A percentile compares a stretch with the other conserved stretches of the same genome.
phyloP scores from a whole-genome alignment of 148 eudicot genomes.

The Fagopyrum homotropicum region DNA sequence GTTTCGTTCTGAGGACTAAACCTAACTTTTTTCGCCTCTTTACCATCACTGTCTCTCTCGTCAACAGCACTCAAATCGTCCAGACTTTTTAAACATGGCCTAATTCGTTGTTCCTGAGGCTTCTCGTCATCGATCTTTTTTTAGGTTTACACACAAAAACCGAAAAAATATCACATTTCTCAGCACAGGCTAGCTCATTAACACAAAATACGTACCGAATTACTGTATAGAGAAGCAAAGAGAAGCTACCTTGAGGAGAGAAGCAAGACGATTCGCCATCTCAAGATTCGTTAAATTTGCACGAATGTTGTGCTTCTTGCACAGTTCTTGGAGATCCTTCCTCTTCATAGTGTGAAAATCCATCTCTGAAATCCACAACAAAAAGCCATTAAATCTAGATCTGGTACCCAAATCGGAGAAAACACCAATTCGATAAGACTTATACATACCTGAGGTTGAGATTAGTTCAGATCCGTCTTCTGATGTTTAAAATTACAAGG shows the following conservation, averaged over 20 bases:
- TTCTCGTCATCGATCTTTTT: constrained; percentile 15
- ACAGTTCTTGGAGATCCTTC: constrained; percentile 47
- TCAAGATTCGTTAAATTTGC: constrained; percentile 57
- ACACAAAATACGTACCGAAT: background rate
- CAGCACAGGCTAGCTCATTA: background rate
- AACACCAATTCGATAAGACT: background rate
- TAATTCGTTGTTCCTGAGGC: constrained; percentile 13
- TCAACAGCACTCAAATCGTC: constrained; percentile 20
- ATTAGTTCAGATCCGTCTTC: background rate
- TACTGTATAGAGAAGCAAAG: background rate
- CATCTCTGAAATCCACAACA: constrained; percentile 31
- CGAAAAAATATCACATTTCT: background rate
- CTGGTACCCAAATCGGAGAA: background rate
- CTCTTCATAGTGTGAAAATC: constrained; percentile 53
- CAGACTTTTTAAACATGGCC: constrained; percentile 33
- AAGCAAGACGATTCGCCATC: constrained; percentile 49
- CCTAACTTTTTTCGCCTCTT: constrained; percentile 51
- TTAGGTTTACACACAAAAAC: background rate
- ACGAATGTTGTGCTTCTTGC: constrained; percentile 61
- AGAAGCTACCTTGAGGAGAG: constrained; percentile 33
- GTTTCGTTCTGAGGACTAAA: constrained; percentile 59
- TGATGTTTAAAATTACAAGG: background rate
- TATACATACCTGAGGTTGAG: background rate
- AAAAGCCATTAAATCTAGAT: background rate
- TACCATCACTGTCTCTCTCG: constrained; percentile 22